Evolutionary conservation across 129 eudicot species (phyloP).

Genomic region (Smallanthus sonchifolius): DNA sequence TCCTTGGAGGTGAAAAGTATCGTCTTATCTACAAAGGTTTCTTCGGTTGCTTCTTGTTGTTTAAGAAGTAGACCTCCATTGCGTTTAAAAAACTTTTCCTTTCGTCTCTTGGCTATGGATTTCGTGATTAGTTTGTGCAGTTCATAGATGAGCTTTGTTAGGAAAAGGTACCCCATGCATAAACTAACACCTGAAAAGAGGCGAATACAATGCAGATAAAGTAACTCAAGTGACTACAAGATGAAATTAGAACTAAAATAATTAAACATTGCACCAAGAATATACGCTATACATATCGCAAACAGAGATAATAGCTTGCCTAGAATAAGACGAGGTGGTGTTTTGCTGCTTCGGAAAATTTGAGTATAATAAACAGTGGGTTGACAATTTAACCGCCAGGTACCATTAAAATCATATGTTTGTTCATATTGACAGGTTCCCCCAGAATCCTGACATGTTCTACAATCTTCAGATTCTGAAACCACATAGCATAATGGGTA

Average conservation of each 20-base stretch:
- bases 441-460: background rate
- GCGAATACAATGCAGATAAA: background rate
- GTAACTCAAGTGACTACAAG: too few relatives aligned
- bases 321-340: background rate
- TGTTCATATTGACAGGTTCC: background rate
- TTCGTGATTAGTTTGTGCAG: conserved; percentile 1
- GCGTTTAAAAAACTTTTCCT: conserved; percentile 4
- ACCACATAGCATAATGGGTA: background rate
- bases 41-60: background rate
- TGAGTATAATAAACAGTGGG: background rate
- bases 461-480: background rate
- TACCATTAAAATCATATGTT: background rate
- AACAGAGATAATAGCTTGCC: too few relatives aligned
- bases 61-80: conserved; percentile 9
- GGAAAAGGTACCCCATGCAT: background rate
- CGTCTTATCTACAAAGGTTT: background rate
- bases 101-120: conserved; percentile 4
- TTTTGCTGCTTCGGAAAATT: background rate
- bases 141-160: background rate
- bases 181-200: conserved; percentile 8
- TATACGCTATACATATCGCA: too few relatives aligned
- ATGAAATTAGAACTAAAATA: too few relatives aligned
- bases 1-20: conserved; percentile 10
- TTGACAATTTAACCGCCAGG: background rate
- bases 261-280: too few relatives aligned